Evolutionary conservation across 495 filamentous ascomycete species (phyloP), one percentile per base, ranked within the genome.

Genomic region (Symbiotaphrina buchneri): DNA sequence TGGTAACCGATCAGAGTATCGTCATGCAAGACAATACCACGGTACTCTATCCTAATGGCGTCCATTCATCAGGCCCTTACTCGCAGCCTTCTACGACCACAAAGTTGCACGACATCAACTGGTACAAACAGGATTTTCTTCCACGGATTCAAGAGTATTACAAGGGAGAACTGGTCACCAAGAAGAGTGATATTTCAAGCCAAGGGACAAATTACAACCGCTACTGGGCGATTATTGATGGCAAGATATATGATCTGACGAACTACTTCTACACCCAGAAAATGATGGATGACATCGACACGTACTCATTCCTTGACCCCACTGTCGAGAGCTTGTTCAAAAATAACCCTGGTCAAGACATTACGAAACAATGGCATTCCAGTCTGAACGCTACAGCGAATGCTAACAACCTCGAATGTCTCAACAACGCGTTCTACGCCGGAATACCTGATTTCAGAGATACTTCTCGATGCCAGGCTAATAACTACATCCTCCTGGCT

Each of bases 401-500:
- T 35, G 20, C 38, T 0, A 68, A 75, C 43, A 73, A 62, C 23
- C 43, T 78, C 30, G 71, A 65, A 30, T 97, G 87, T 53, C 61
- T 95, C 36, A 63, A 85, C 40, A 74, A 84, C 41, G 59, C 64
- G 2, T 95, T 92, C 44, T 84, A 82, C 40, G 55, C 71, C 23
- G 87, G 90, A 21, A 73, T 69, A 30, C 62, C 70, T 1, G 87
- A 97, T 47, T 93, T 94, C 61, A 65, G 87, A 34, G 56, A 76
- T 21, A 56, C 63, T 6, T 51, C 82, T 0, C 61, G 52, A 28
- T 97, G 87, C 47, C 72, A 77, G 41, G 74, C 83, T 42, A 93
- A 92, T 54, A 87, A 85, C 47, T 94, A 79, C 51, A 72, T 94
- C 43, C 63, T 97, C 17, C 63, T 94, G 19, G 67, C 71, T 2